A percentile compares a stretch with the other conserved stretches of the same genome.
phyloP scores from a whole-genome alignment of 768 basidiomycete genomes.

The Agrocybe pediades region DNA sequence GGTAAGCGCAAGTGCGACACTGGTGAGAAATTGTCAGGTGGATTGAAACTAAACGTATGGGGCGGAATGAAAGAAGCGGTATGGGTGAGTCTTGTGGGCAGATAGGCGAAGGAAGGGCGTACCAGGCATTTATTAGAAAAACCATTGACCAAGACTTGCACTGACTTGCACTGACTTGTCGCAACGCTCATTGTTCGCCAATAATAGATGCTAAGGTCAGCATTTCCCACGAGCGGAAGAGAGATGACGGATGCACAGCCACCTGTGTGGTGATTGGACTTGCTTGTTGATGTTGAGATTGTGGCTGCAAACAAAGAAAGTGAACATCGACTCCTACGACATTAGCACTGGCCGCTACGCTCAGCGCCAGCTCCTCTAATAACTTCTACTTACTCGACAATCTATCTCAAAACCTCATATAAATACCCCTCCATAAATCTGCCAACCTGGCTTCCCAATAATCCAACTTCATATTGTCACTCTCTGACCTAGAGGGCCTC shows the following conservation, averaged over 20 bases:
- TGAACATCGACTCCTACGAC: slow-evolving; percentile 31
- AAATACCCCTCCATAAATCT: neutral
- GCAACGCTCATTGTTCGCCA: neutral
- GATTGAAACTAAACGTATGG: neutral
- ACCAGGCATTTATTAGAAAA: neutral
- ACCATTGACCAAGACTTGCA: no score
- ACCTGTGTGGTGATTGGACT: slow-evolving; percentile 19
- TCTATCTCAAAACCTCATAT: neutral
- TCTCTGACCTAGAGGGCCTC: slow-evolving; percentile 16
- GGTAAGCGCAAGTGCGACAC: neutral
- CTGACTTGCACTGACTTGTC: no score
- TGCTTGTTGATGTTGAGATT: slow-evolving; percentile 33
- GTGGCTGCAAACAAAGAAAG: slow-evolving; percentile 41
- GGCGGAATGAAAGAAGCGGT: neutral
- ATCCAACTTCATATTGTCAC: slow-evolving; percentile 5
- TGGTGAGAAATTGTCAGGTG: neutral
- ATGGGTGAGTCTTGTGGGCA: neutral
- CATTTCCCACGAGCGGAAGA: neutral
- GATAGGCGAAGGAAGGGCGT: neutral
- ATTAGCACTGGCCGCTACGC: slow-evolving; percentile 28
- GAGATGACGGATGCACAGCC: slow-evolving; percentile 17
- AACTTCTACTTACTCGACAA: neutral
- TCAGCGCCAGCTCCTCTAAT: slow-evolving; percentile 20
- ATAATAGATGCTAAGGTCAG: neutral
- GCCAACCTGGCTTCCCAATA: slow-evolving; percentile 7